Base-by-base conservation (phyloP, 306 rosid genomes). In the Dryas alaskensis region DNA sequence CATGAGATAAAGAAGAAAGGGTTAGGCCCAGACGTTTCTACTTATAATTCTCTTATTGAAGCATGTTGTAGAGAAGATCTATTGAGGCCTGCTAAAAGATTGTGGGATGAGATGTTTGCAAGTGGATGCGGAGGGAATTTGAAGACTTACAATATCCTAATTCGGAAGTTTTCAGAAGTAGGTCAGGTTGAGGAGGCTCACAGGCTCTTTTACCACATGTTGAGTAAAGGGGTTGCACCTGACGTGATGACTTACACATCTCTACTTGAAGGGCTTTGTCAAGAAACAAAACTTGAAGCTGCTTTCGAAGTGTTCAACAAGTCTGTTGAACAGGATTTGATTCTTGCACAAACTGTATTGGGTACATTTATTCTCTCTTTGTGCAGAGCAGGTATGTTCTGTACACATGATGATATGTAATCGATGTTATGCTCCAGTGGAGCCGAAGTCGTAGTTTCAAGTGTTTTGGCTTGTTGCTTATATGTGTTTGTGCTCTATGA, bases 91-190 rank as follows among this genome's bases (percentile, higher is more conserved):
- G 97, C 97, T 14, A 86, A 71, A 74, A 86, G 83, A 86, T 92
- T 91, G 17, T 91, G 98, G 98, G 97, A 94, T 82, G 97, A 94
- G 87, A 94, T 94, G 98, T 94, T 94, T 83, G 75, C 95, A 4
- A 74, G 79, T 71, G 91, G 91, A 19, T 88, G 89, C 83, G 77
- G 74, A 43, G 96, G 96, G 67, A 89, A 91, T 77, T 84, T 94
- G 78, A 79, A 79, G 80, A 91, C 98, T 7, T 94, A 94, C 81
- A 94, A 84, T 75, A 85, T 84, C 81, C 87, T 94, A 1, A 86
- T 91, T 16, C 55, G 11, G 2, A 94, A 94, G 61, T 84, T 94
- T 60, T 87, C 89, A 11, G 86, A 91, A 72, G 88, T 84, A 22
- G 91, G 96, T 42, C 88, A 83, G 75, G 61, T 78, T 37, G 90